These are phyloP conservation scores for Chalciporus piperatus DNA, from an alignment of 768 basidiomycete genomes.

Conservation along the genomic window DNA sequence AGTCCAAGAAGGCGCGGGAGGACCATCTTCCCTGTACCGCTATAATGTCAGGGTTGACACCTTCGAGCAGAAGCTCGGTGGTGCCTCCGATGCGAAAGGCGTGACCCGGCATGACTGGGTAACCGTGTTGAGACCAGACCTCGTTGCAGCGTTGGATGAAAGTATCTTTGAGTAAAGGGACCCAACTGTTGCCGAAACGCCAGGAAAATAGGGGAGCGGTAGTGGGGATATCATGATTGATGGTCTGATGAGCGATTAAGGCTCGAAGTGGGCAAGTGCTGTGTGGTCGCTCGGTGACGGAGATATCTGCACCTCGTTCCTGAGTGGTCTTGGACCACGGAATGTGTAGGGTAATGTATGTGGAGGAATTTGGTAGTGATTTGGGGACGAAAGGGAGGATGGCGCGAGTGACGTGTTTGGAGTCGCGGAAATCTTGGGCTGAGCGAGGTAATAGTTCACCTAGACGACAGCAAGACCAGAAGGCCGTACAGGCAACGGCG, in stretches of 20 bases:
- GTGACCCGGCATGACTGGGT: constrained; percentile 24
- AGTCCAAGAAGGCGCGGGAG: constrained; percentile 33
- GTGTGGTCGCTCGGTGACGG: constrained; percentile 19
- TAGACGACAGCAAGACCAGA: not conserved
- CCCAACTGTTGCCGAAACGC: too few species aligned
- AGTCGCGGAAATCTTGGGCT: not conserved
- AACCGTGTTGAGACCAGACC: constrained; percentile 17
- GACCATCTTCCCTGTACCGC: constrained; percentile 31
- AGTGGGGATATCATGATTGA: constrained; percentile 15
- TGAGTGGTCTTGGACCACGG: constrained; percentile 37
- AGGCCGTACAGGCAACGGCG: not conserved
- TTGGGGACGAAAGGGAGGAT: constrained; percentile 1
- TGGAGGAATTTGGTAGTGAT: constrained; percentile 1
- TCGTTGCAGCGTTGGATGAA: constrained; percentile 27
- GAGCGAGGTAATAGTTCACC: not conserved
- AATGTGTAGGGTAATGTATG: constrained; percentile 26
- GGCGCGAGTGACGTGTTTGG: constrained; percentile 4
- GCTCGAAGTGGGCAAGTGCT: constrained; percentile 18
- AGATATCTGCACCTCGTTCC: constrained; percentile 25
- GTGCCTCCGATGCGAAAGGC: constrained; percentile 37
- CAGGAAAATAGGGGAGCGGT: constrained; percentile 6
- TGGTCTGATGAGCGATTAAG: constrained; percentile 19
- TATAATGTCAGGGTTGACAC: constrained; percentile 33
- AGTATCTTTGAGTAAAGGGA: constrained; percentile 9
- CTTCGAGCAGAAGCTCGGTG: constrained; percentile 26